Conservation (phyloP, 192 early-diverging fungal species). For the Coemansia umbellata region DNA sequence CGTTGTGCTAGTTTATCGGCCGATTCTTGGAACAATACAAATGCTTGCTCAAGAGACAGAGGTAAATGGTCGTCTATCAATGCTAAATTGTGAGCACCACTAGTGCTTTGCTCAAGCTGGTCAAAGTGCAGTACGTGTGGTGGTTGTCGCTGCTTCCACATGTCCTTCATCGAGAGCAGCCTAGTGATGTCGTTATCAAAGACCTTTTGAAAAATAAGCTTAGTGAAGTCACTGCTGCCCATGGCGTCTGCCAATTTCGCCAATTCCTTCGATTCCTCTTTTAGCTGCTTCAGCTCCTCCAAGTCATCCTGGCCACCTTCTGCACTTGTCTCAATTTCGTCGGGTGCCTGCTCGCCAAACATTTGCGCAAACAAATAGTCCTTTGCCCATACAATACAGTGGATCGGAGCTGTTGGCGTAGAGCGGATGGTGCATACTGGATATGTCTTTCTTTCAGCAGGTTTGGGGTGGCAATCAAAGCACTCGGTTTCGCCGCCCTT, state of each 20-base stretch:
- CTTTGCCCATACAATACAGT: constrained; percentile 99
- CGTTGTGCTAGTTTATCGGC: constrained; percentile 14
- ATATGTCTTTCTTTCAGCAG: constrained; percentile 76
- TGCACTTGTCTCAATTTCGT: constrained; percentile 9
- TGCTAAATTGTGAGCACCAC: constrained; percentile 12
- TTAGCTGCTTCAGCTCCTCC: constrained; percentile 72
- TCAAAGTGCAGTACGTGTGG: constrained; percentile 69
- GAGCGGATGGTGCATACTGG: constrained; percentile 97
- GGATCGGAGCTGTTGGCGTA: constrained; percentile 91
- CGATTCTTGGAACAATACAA: constrained; percentile 67
- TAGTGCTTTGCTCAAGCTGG: constrained; percentile 15
- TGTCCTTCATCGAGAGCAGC: constrained; percentile 76
- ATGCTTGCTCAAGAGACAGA: constrained; percentile 68
- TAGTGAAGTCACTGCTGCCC: constrained; percentile 58
- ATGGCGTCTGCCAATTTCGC: constrained; percentile 61
- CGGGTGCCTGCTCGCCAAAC: constrained; percentile 58
- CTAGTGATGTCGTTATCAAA: constrained; percentile 78
- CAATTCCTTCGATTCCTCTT: constrained; percentile 68
- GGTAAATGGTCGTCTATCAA: constrained; percentile 63
- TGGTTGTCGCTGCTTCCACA: constrained; percentile 75
- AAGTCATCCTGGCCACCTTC: constrained; percentile 55
- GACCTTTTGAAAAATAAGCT: constrained; percentile 72
- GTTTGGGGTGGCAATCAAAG: constrained; percentile 90
- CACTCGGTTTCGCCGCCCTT: constrained; percentile 76
- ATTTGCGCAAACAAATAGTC: constrained; percentile 84